Conservation (phyloP, 2,329 filamentous ascomycete species). For the Drechslerella stenobrocha region DNA sequence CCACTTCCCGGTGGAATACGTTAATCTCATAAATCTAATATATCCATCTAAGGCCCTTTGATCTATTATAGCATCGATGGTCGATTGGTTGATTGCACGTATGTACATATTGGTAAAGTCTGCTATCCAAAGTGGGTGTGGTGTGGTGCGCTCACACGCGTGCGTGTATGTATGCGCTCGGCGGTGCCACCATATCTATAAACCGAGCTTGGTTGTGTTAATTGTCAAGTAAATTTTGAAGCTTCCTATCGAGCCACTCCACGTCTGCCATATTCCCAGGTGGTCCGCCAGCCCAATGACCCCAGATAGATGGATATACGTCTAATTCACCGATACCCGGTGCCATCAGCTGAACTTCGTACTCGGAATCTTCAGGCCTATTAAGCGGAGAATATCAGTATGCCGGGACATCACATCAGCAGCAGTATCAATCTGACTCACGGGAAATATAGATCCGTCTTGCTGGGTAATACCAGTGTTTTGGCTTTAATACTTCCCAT, state of each 20-base stretch:
- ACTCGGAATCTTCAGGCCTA: conserved; percentile 74
- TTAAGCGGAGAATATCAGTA: neutral
- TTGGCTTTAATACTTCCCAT: conserved; percentile 73
- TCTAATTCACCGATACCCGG: conserved; percentile 63
- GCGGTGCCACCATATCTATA: too few species aligned
- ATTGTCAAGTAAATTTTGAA: conserved; percentile 58
- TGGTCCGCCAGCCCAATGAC: conserved; percentile 70
- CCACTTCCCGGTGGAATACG: too few species aligned
- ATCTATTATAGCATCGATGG: too few species aligned
- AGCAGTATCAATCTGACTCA: conserved; percentile 56
- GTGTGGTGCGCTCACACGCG: too few species aligned
- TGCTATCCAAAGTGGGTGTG: too few species aligned
- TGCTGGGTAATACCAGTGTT: conserved; percentile 69
- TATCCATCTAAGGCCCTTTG: too few species aligned
- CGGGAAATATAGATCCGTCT: conserved; percentile 80
- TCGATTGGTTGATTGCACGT: too few species aligned
- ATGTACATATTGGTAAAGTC: too few species aligned
- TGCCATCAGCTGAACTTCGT: conserved; percentile 69
- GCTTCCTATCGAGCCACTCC: conserved; percentile 69
- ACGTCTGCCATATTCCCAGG: conserved; percentile 72
- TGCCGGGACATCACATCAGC: neutral
- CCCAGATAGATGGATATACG: conserved; percentile 67
- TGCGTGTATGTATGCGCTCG: too few species aligned
- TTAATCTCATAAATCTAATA: too few species aligned
- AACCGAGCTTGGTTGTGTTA: conserved; percentile 6